Evolutionary conservation across 73 alveolate genomes (phyloP).

Genomic region (Paramecium biaurelia): DNA sequence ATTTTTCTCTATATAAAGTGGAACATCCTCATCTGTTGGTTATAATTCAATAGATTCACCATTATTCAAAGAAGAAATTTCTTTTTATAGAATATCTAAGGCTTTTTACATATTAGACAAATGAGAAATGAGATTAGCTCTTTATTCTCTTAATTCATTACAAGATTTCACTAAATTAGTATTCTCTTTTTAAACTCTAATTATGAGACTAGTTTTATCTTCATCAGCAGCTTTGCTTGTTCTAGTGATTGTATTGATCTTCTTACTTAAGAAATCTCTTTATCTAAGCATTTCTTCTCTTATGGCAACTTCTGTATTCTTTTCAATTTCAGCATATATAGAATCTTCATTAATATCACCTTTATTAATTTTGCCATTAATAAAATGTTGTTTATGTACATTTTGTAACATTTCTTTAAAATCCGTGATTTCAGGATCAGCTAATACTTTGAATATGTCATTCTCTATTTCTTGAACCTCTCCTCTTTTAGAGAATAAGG

Average conservation of each 20-base stretch:
- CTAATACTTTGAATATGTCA: background rate
- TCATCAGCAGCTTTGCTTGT: constrained; percentile 42
- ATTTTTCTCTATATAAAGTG: background rate
- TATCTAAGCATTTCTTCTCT: constrained; percentile 55
- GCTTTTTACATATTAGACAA: constrained; percentile 18
- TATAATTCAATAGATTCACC: background rate
- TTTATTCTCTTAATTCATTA: constrained; percentile 50
- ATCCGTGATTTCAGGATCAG: background rate
- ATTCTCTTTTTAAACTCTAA: constrained; percentile 56
- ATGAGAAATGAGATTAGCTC: background rate
- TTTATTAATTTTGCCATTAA: background rate
- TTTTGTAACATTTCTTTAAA: background rate
- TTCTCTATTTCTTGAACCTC: background rate
- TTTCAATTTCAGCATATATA: constrained; percentile 46
- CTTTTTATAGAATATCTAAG: background rate
- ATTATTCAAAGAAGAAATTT: background rate
- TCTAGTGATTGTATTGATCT: constrained; percentile 52
- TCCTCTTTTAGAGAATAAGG: background rate
- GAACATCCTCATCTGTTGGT: background rate
- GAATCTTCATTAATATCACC: background rate
- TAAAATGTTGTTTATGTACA: background rate
- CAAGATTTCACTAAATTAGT: constrained; percentile 43
- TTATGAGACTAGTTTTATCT: constrained; percentile 29
- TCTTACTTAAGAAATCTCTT: constrained; percentile 59
- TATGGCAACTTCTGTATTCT: constrained; percentile 47